These are phyloP conservation scores for Boletus vermiculosoides DNA, from an alignment of 768 basidiomycete species.

Conservation along the genomic window DNA sequence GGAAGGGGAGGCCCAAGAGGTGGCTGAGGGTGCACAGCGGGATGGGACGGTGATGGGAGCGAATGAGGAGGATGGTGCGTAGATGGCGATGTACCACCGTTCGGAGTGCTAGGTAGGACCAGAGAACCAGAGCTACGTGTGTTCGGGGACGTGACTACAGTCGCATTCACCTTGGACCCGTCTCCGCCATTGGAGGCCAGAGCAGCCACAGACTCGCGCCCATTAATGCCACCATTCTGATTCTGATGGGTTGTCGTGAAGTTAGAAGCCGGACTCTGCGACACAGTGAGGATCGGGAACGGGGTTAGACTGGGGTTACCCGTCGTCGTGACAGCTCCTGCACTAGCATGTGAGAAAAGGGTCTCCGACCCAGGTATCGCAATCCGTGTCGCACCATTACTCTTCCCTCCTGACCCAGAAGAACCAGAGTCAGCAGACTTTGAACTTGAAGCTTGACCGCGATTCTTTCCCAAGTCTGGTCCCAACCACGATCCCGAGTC, in stretches of 20 bases:
- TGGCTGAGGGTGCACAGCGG: slow-evolving; percentile 4
- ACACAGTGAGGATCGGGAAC: slow-evolving; percentile 22
- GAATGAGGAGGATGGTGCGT: background rate
- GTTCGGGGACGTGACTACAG: slow-evolving; percentile 2
- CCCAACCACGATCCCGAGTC: background rate
- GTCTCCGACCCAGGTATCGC: background rate
- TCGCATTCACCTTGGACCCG: slow-evolving; percentile 9
- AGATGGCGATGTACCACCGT: slow-evolving; percentile 3
- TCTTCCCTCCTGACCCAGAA: slow-evolving; percentile 1
- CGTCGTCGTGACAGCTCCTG: background rate
- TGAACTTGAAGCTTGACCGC: background rate
- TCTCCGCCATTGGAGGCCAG: background rate
- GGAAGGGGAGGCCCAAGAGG: slow-evolving; percentile 13
- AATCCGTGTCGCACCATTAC: background rate
- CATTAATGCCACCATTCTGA: background rate
- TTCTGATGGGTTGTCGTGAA: background rate
- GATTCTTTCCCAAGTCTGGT: slow-evolving; percentile 4
- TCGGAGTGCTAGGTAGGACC: background rate
- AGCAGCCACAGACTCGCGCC: background rate
- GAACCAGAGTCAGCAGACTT: background rate
- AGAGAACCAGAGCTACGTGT: background rate
- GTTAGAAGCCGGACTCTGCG: background rate
- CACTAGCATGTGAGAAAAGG: background rate
- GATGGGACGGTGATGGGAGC: slow-evolving; percentile 15
- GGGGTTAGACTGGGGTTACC: slow-evolving; percentile 5